Evolutionary conservation across 2,329 filamentous ascomycete genomes (phyloP).

Genomic region (Cladorrhinum sp.): DNA sequence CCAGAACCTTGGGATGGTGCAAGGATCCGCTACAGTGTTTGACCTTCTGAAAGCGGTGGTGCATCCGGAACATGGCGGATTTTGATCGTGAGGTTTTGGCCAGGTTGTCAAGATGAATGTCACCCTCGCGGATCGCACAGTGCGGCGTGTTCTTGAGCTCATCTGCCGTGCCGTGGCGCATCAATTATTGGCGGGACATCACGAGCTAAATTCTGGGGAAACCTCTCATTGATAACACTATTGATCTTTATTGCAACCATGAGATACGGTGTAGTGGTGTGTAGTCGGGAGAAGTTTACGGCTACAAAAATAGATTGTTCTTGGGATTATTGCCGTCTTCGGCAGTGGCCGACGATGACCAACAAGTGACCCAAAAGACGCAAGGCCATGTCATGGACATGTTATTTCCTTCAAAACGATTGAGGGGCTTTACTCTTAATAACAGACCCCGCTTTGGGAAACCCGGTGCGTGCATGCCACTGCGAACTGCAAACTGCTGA

Average conservation of each 20-base stretch:
- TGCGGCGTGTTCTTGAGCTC: conserved; percentile 1
- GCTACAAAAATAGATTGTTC: conserved; percentile 15
- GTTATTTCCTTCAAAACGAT: background rate
- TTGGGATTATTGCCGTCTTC: conserved; percentile 10
- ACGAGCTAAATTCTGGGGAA: conserved; percentile 5
- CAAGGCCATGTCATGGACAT: background rate
- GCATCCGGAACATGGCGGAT: conserved; percentile 2
- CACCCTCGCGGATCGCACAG: conserved; percentile 10
- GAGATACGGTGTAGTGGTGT: conserved; percentile 1
- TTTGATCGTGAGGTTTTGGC: background rate
- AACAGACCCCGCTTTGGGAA: background rate
- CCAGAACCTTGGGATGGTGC: background rate
- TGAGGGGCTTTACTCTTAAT: background rate
- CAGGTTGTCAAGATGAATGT: background rate
- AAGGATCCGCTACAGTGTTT: background rate
- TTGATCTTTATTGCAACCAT: conserved; percentile 6
- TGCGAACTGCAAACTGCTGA: background rate
- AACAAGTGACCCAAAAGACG: too few species aligned
- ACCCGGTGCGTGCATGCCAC: background rate
- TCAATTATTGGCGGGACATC: conserved; percentile 14
- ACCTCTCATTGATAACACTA: conserved; percentile 14
- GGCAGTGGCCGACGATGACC: conserved; percentile 13
- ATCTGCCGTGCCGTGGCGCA: conserved; percentile 8
- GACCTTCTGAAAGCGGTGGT: conserved; percentile 2
- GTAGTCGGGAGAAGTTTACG: conserved; percentile 1